phyloP scores from a whole-genome alignment of 306 rosid species.

The Vigna hirtella region DNA sequence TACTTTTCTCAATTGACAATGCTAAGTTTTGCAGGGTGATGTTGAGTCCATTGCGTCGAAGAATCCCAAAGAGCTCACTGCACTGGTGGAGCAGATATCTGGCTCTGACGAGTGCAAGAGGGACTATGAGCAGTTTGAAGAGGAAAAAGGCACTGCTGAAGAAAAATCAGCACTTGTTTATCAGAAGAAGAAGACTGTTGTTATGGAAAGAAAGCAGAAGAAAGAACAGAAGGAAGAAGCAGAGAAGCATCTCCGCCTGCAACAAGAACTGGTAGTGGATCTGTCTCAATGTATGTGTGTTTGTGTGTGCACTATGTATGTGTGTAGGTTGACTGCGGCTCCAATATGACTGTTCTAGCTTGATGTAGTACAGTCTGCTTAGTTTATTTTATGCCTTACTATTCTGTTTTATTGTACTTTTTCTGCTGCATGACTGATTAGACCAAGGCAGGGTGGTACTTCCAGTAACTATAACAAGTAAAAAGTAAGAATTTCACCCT shows the following conservation, averaged over 20 bases:
- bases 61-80: constrained; percentile 92
- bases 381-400: neutral
- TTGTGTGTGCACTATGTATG: neutral
- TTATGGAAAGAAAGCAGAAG: constrained; percentile 94
- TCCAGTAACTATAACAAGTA: neutral
- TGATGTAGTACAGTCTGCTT: neutral
- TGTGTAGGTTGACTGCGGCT: neutral
- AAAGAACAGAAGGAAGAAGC: constrained; percentile 98
- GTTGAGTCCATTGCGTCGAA: constrained; percentile 98
- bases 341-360: neutral
- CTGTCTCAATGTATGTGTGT: constrained; percentile 35
- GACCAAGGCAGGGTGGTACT: neutral
- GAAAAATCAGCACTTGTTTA: constrained; percentile 89
- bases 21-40: constrained; percentile 71
- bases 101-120: constrained; percentile 93
- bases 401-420: constrained; percentile 1
- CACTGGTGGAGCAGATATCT: constrained; percentile 91
- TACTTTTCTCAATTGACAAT: neutral
- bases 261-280: constrained; percentile 68
- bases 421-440: neutral
- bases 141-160: constrained; percentile 82
- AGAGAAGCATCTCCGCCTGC: constrained; percentile 87
- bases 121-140: constrained; percentile 89
- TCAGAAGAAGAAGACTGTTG: constrained; percentile 88
- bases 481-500: neutral